Evolutionary conservation across 306 rosid genomes (phyloP).

Genomic region (Notholithocarpus densiflorus): DNA sequence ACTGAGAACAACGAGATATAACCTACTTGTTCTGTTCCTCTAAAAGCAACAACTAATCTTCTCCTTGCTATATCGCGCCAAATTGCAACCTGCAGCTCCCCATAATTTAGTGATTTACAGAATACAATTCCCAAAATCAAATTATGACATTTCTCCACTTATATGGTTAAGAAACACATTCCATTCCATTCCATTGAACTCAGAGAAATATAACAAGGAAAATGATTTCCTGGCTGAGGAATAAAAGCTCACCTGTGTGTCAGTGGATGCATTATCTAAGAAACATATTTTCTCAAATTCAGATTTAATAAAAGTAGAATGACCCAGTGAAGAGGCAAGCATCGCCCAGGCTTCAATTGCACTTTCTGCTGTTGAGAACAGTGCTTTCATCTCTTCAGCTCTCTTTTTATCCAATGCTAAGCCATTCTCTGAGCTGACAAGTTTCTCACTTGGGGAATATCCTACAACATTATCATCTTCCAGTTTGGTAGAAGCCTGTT

Average conservation of each 20-base stretch:
- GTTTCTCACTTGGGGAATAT: conserved; percentile 28
- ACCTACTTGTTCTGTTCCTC: conserved; percentile 95
- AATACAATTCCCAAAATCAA: conserved; percentile 18
- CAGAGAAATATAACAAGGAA: conserved; percentile 6
- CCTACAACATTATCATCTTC: conserved; percentile 26
- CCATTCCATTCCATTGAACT: neutral
- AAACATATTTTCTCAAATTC: conserved; percentile 94
- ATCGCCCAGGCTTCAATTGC: conserved; percentile 99
- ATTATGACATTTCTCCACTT: conserved; percentile 3
- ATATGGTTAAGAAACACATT: conserved; percentile 10
- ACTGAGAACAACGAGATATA: conserved; percentile 16
- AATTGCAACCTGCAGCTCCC: conserved; percentile 77
- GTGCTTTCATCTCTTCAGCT: conserved; percentile 78
- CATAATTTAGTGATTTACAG: conserved; percentile 19
- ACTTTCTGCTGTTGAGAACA: conserved; percentile 88
- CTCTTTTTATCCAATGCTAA: conserved; percentile 52
- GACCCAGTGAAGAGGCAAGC: conserved; percentile 93
- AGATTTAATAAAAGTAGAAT: conserved; percentile 88
- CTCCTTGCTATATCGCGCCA: conserved; percentile 81
- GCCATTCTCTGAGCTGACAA: conserved; percentile 40
- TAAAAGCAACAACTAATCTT: conserved; percentile 83
- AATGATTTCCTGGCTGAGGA: conserved; percentile 20
- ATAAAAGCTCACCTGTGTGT: conserved; percentile 69
- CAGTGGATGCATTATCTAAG: conserved; percentile 75
- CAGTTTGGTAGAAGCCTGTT: conserved; percentile 32